These are phyloP conservation scores for Fusarium buxicola DNA, from an alignment of 2,329 filamentous ascomycete genomes.

Conservation along the genomic window DNA sequence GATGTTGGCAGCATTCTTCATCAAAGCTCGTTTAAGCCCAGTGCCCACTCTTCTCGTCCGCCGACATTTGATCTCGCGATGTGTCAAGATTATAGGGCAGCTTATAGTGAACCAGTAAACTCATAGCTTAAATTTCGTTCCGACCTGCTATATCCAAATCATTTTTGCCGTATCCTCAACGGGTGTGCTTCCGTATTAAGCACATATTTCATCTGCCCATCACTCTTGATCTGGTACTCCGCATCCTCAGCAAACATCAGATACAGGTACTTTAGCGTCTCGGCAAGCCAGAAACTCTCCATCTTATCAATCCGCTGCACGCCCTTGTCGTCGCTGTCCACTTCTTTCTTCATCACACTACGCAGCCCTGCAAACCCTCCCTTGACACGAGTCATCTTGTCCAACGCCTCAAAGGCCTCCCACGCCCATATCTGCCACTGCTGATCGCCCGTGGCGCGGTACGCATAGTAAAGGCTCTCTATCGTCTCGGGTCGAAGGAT, in stretches of 20 bases:
- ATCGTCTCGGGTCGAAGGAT: constrained; percentile 35
- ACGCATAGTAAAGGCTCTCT: constrained; percentile 36
- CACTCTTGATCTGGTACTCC: constrained; percentile 28
- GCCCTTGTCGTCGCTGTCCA: neutral
- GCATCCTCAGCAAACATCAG: constrained; percentile 34
- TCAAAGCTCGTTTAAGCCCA: neutral
- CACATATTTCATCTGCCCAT: constrained; percentile 35
- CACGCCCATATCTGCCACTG: constrained; percentile 34
- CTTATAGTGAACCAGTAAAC: too few species aligned
- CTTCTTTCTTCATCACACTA: constrained; percentile 15
- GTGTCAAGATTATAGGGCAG: too few species aligned
- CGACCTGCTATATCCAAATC: neutral
- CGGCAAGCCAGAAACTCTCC: constrained; percentile 40
- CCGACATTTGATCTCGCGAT: too few species aligned
- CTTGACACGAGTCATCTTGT: constrained; percentile 15
- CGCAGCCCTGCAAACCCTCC: constrained; percentile 18
- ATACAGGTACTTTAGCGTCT: constrained; percentile 40
- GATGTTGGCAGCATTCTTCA: too few species aligned
- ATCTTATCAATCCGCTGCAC: constrained; percentile 30
- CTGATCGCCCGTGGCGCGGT: constrained; percentile 28
- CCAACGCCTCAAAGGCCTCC: constrained; percentile 25
- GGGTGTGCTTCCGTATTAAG: constrained; percentile 38
- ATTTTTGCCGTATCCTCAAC: neutral
- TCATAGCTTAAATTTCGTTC: too few species aligned
- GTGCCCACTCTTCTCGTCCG: too few species aligned